Evolutionary conservation across 805 yeast species (phyloP), one percentile per base, ranked within the genome.

Genomic region (Jamesozyma jinghongensis): DNA sequence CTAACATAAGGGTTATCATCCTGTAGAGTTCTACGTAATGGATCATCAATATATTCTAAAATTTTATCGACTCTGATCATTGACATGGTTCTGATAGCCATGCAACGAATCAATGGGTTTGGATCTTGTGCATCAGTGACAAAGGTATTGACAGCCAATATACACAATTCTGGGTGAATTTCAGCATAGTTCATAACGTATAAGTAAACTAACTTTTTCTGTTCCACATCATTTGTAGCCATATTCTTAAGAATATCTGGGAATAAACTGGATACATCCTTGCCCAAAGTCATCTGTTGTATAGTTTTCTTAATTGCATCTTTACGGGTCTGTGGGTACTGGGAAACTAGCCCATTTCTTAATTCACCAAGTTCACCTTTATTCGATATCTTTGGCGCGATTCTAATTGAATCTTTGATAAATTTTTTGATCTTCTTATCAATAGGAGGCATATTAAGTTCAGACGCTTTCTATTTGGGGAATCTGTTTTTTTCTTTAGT

Each of bases 31-130:
- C 84, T 74, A 47, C 80, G 79, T 48, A 92, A 68, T 0, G 98
- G 98, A 17, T 81, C 79, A 48, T 86, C 92, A 79, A 92, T 77
- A 59, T 92, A 92, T 58, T 90, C 97, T 33, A 87, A 85, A 79
- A 92, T 88, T 62, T 84, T 88, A 56, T 85, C 94, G 16, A 92
- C 97, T 34, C 97, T 70, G 38, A 92, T 87, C 67, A 97, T 90
- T 0, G 98, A 97, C 99, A 92, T 92, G 11, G 99, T 92, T 56
- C 98, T 76, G 44, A 92, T 88, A 0, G 99, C 97, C 65, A 92
- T 74, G 1, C 97, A 95, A 41, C 97, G 73, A 19, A 92, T 88
- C 52, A 94, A 71, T 1, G 99, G 99, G 57, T 92, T 92, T 37
- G 96, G 94, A 60, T 92, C 97, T 58, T 85, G 95, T 2, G 95